A percentile compares a stretch with the other conserved stretches of the same genome.
Conservation (phyloP, 768 basidiomycete species). For the Panaeolus cyanescens region DNA sequence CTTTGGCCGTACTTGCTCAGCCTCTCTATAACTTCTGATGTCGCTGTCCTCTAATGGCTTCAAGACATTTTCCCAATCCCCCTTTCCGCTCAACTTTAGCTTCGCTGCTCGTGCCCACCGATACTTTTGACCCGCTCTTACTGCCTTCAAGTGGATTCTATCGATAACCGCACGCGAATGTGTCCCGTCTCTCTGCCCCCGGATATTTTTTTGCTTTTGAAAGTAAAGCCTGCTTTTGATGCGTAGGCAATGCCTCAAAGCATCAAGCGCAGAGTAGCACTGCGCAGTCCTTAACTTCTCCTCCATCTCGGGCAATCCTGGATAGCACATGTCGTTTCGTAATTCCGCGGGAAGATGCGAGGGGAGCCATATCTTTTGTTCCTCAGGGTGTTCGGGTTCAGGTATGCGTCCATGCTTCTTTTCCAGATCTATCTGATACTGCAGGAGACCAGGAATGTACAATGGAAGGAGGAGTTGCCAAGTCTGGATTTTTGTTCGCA, state of each 20-base stretch:
- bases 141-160: neutral
- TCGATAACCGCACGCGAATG: neutral
- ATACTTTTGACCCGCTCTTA: neutral
- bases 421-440: slow-evolving; percentile 3
- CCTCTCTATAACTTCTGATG: neutral
- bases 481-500: slow-evolving; percentile 3
- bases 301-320: neutral
- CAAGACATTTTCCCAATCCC: slow-evolving; percentile 2
- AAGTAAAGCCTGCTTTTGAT: slow-evolving; percentile 1
- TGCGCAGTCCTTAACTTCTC: neutral
- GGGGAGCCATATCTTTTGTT: neutral
- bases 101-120: neutral
- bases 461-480: slow-evolving; percentile 13
- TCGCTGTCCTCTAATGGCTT: neutral
- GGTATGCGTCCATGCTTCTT: no score
- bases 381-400: slow-evolving; percentile 1
- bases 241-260: neutral
- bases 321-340: neutral
- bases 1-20: neutral
- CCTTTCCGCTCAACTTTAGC: neutral
- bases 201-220: neutral
- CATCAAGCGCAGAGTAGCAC: neutral
- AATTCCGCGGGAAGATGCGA: neutral
- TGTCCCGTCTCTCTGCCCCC: neutral
- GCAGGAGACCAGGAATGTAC: slow-evolving; percentile 2